Evolutionary conservation across 2,329 filamentous ascomycete species (phyloP).

Genomic region (Xylaria digitata): DNA sequence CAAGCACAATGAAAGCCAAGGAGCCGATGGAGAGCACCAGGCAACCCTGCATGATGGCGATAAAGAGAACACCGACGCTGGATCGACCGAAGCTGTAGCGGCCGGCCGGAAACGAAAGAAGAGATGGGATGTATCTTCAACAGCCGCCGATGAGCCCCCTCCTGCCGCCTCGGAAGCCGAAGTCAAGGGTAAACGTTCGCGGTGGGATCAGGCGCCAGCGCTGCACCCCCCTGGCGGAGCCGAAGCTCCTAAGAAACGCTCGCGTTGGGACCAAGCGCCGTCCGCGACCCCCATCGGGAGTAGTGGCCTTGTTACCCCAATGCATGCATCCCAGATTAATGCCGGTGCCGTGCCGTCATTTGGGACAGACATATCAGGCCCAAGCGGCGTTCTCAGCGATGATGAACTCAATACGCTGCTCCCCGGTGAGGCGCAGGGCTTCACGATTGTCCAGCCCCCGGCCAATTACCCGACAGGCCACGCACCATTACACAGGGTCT

Average conservation of each 20-base stretch:
- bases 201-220: conserved; percentile 87
- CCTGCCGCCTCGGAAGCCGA: conserved; percentile 65
- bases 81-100: conserved; percentile 71
- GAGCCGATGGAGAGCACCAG: conserved; percentile 70
- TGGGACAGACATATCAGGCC: conserved; percentile 81
- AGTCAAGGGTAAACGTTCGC: conserved; percentile 77
- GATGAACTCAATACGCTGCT: conserved; percentile 94
- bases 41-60: conserved; percentile 80
- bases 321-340: conserved; percentile 74
- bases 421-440: conserved; percentile 87
- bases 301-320: conserved; percentile 80
- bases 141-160: conserved; percentile 62
- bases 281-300: conserved; percentile 80
- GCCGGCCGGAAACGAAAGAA: conserved; percentile 86
- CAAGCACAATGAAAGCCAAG: conserved; percentile 71
- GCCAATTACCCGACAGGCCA: conserved; percentile 90
- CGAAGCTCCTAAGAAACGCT: conserved; percentile 77
- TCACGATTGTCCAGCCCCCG: conserved; percentile 90
- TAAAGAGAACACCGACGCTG: conserved; percentile 79
- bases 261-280: conserved; percentile 92
- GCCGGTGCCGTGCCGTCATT: conserved; percentile 70
- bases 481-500: conserved; percentile 78
- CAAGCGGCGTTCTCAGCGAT: conserved; percentile 86
- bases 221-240: conserved; percentile 60
- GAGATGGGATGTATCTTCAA: conserved; percentile 87